phyloP scores from a whole-genome alignment of 2,329 filamentous ascomycete genomes.

The Aureobasidium sp. region DNA sequence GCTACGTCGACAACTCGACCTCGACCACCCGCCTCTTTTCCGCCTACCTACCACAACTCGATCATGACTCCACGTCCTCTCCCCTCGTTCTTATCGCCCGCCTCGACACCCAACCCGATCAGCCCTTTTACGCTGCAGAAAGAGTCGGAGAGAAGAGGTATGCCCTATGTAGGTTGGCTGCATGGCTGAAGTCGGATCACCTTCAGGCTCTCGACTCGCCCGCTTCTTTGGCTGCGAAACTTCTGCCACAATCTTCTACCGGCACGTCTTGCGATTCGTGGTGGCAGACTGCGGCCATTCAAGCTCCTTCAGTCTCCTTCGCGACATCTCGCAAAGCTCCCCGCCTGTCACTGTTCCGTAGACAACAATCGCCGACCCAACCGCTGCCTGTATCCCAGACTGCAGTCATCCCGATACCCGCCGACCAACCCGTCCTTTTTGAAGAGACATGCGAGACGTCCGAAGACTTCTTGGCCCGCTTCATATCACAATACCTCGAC shows the following conservation, averaged over 20 bases:
- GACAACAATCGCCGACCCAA: not conserved
- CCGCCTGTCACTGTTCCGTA: conserved; percentile 15
- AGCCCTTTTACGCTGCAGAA: conserved; percentile 58
- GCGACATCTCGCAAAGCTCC: conserved; percentile 13
- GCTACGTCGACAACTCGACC: conserved; percentile 52
- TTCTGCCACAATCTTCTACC: not conserved
- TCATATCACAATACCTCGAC: conserved; percentile 35
- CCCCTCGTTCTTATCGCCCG: conserved; percentile 56
- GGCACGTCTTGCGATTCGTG: not conserved
- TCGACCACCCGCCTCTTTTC: conserved; percentile 53
- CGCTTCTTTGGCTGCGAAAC: too few relatives aligned
- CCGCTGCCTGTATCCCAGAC: not conserved
- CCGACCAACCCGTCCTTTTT: not conserved
- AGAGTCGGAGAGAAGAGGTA: conserved; percentile 56
- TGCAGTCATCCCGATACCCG: not conserved
- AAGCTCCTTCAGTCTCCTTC: not conserved
- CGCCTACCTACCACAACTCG: conserved; percentile 56
- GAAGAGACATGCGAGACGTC: conserved; percentile 20
- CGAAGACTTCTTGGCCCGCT: conserved; percentile 46
- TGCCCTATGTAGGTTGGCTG: conserved; percentile 59
- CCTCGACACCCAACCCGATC: conserved; percentile 48
- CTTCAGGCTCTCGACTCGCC: conserved; percentile 42
- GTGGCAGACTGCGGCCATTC: not conserved
- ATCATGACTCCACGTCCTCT: conserved; percentile 47
- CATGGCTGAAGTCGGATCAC: conserved; percentile 56